Evolutionary conservation across 2,329 filamentous ascomycete genomes (phyloP).

Genomic region (Cladobotryum protrusum): DNA sequence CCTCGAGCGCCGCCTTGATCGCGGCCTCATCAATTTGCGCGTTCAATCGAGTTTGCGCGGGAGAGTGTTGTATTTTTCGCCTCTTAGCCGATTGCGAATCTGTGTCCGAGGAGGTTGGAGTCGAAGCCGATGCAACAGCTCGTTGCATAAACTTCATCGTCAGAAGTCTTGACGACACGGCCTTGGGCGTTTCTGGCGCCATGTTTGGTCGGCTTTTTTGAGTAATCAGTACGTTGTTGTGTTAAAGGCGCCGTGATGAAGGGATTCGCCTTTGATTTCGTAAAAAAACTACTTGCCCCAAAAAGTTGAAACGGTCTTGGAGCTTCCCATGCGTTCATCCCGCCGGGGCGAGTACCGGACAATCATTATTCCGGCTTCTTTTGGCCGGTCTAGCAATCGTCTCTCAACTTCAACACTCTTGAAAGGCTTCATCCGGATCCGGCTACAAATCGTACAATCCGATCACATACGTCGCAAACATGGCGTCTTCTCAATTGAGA

Average conservation of each 20-base stretch:
- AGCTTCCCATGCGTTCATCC: too few relatives aligned
- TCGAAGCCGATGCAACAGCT: constrained; percentile 57
- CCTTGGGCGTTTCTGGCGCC: constrained; percentile 50
- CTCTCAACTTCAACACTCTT: too few relatives aligned
- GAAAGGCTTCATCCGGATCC: background rate
- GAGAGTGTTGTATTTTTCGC: constrained; percentile 42
- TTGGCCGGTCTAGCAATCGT: too few relatives aligned
- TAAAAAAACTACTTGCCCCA: background rate
- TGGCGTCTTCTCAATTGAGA: constrained; percentile 42
- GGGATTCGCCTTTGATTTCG: background rate
- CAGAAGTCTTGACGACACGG: constrained; percentile 80
- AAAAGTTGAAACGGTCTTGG: background rate
- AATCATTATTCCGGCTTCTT: constrained; percentile 7
- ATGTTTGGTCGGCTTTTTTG: constrained; percentile 22
- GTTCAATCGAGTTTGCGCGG: constrained; percentile 31
- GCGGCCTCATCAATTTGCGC: constrained; percentile 49
- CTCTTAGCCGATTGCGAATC: constrained; percentile 56
- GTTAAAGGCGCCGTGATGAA: too few relatives aligned
- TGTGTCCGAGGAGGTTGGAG: constrained; percentile 37
- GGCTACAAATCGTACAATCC: constrained; percentile 7
- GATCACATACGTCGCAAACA: constrained; percentile 22
- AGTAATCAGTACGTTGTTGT: too few relatives aligned
- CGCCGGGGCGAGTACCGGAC: background rate
- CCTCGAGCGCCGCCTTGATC: constrained; percentile 57
- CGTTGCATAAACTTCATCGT: constrained; percentile 99